Conservation (phyloP, 2,329 filamentous ascomycete species). For the Penicillium expansum region DNA sequence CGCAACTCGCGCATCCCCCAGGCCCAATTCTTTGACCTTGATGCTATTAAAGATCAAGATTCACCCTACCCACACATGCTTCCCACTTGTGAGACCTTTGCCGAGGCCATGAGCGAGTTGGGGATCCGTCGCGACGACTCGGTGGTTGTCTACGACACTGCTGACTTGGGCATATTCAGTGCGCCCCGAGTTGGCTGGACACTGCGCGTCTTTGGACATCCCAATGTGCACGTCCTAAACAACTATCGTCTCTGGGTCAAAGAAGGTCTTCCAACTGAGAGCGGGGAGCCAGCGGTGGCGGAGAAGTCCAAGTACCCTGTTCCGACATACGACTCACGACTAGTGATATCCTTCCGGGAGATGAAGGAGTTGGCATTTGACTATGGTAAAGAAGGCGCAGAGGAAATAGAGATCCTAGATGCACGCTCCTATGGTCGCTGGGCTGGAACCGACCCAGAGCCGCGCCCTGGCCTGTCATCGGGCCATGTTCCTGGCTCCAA, state of each 20-base stretch:
- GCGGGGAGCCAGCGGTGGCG: conserved; percentile 52
- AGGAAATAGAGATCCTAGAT: conserved; percentile 85
- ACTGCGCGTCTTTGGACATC: conserved; percentile 82
- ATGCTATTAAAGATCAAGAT: conserved; percentile 81
- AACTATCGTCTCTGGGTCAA: conserved; percentile 96
- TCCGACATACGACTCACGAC: conserved; percentile 58
- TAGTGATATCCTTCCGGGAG: conserved; percentile 78
- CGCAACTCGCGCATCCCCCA: conserved; percentile 79
- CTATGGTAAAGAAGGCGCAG: conserved; percentile 74
- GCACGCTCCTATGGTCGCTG: conserved; percentile 78
- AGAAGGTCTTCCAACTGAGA: conserved; percentile 75
- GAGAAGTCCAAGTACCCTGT: conserved; percentile 48
- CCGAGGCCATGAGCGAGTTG: conserved; percentile 80
- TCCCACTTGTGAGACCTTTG: conserved; percentile 75
- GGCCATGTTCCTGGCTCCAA: conserved; percentile 90
- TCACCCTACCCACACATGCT: conserved; percentile 97
- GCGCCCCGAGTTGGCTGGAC: conserved; percentile 95
- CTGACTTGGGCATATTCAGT: conserved; percentile 89
- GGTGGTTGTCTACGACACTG: conserved; percentile 89
- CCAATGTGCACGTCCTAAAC: conserved; percentile 84
- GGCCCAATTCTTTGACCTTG: conserved; percentile 93
- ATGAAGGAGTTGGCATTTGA: conserved; percentile 74
- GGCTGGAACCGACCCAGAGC: conserved; percentile 79
- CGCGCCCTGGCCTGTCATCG: conserved; percentile 77
- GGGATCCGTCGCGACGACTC: conserved; percentile 85